Conservation (phyloP, 805 yeast species). For the Kurtzmaniella cleridarum region DNA sequence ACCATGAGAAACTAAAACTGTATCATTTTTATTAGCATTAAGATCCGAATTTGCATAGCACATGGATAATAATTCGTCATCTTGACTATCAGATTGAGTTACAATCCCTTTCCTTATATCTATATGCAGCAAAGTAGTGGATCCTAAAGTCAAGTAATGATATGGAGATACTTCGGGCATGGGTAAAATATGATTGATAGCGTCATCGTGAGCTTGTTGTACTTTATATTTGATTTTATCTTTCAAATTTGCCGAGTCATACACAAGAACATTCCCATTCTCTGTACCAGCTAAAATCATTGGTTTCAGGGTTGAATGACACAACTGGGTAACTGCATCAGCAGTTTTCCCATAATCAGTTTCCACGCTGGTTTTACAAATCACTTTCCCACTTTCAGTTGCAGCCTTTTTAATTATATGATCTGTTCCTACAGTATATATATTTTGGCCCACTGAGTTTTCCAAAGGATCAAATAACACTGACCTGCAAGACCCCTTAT, state of each 20-base stretch:
- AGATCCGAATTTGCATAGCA: constrained; percentile 53
- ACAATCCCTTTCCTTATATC: constrained; percentile 72
- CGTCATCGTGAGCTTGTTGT: constrained; percentile 62
- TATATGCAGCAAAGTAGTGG: constrained; percentile 72
- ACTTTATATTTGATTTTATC: constrained; percentile 40
- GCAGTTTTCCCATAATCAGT: constrained; percentile 13
- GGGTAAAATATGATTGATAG: constrained; percentile 68
- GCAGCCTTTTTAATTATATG: constrained; percentile 70
- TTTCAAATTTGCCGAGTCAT: constrained; percentile 53
- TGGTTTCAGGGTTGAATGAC: constrained; percentile 42
- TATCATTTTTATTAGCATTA: constrained; percentile 47
- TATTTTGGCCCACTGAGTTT: constrained; percentile 38
- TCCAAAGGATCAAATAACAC: constrained; percentile 56
- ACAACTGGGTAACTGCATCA: constrained; percentile 39
- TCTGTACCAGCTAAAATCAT: constrained; percentile 63
- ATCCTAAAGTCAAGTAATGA: constrained; percentile 75
- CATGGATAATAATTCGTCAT: constrained; percentile 82
- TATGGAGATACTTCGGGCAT: constrained; percentile 69
- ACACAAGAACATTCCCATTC: constrained; percentile 58
- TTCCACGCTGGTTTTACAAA: constrained; percentile 40
- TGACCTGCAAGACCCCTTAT: constrained; percentile 81
- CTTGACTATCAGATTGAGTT: constrained; percentile 79
- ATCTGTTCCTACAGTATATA: constrained; percentile 78
- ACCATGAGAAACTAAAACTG: constrained; percentile 79
- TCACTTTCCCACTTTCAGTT: constrained; percentile 70